Percentiles rank a stretch among this genome's conserved stretches.
Conservation (phyloP, 2,329 filamentous ascomycete species). For the Calonectria ilicicola region DNA sequence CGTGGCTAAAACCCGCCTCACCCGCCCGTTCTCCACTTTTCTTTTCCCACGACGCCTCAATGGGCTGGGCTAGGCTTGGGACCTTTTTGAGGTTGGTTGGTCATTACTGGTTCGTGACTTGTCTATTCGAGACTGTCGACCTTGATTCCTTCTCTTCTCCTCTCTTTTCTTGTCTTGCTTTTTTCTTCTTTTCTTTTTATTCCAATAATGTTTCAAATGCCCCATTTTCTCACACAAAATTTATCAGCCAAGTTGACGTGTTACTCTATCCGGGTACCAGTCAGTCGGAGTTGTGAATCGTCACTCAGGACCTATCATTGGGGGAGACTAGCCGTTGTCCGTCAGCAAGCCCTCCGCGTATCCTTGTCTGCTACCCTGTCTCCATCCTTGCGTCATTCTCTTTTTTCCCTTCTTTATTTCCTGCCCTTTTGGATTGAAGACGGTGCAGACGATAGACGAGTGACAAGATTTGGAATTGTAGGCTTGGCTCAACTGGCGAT, state of each 20-base stretch:
- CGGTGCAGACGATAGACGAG: not conserved
- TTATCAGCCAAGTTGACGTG: not conserved
- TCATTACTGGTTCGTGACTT: not conserved
- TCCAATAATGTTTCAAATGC: not conserved
- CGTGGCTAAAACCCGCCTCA: slow-evolving; percentile 20
- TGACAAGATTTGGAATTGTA: slow-evolving; percentile 8
- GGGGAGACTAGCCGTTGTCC: not conserved
- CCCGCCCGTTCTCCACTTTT: slow-evolving; percentile 9
- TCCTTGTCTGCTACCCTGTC: not conserved
- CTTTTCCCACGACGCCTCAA: not conserved
- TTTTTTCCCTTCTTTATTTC: not conserved
- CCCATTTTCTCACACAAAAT: not conserved
- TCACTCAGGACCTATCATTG: not conserved
- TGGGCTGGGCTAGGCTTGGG: not conserved
- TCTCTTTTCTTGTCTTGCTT: not conserved
- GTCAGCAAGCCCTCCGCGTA: not conserved
- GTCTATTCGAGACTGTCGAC: not conserved
- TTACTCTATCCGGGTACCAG: not conserved
- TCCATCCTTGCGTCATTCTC: not conserved
- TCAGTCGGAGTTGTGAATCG: not conserved
- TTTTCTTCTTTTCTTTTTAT: not conserved
- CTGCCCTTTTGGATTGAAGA: not conserved
- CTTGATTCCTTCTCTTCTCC: not conserved
- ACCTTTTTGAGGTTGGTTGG: not conserved
- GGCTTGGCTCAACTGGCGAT: not conserved